Conservation (phyloP, 257 asterid genomes). For the Solanum ossicruentum region DNA sequence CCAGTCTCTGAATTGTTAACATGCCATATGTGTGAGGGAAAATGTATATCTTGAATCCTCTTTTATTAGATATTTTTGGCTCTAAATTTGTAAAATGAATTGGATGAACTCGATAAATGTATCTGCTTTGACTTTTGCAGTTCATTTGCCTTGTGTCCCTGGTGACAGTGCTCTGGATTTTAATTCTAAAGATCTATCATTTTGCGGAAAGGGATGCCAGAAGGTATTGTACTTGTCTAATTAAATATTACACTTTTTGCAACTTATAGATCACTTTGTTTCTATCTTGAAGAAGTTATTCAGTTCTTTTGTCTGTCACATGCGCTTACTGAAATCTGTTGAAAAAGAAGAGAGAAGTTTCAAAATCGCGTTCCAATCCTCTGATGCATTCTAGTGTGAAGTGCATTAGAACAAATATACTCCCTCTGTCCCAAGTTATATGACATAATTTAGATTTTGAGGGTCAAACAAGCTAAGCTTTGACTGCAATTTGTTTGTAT, state of each 20-base stretch:
- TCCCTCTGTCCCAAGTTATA: no score
- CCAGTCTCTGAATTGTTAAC: constrained; percentile 24
- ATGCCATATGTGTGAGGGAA: constrained; percentile 78
- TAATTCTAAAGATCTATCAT: constrained; percentile 23
- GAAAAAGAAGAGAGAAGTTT: background rate
- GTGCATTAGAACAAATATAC: background rate
- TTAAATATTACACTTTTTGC: constrained; percentile 1
- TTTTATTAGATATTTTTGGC: background rate
- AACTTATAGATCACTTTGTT: background rate
- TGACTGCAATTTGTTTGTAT: no score
- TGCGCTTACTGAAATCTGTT: background rate
- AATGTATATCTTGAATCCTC: constrained; percentile 34
- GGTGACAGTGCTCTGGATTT: constrained; percentile 26
- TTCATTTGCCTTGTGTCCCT: constrained; percentile 48
- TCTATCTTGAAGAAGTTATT: background rate
- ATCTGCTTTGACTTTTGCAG: constrained; percentile 32
- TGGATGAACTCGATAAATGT: background rate
- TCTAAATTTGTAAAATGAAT: background rate
- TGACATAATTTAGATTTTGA: no score
- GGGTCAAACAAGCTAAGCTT: no score
- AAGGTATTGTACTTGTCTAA: constrained; percentile 27
- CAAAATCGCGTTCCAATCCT: background rate
- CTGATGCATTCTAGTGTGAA: background rate
- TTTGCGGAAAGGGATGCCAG: constrained; percentile 76
- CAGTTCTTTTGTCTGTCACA: background rate